Evolutionary conservation across 345 rosid genomes (phyloP).

Genomic region (Mercurialis annua): DNA sequence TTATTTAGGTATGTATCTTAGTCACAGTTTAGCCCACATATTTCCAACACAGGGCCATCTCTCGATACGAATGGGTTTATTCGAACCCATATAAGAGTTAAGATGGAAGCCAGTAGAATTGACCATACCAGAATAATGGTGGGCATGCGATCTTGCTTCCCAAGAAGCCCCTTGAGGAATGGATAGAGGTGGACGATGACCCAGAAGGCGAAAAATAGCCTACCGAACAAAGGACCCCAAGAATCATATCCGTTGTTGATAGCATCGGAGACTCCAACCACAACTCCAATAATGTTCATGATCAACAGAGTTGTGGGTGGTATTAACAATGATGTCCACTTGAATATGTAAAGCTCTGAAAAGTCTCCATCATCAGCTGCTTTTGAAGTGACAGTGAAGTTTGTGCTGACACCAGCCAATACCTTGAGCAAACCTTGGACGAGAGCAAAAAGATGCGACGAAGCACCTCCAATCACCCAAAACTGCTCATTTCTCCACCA

Average conservation of each 20-base stretch:
- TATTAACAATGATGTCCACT: constrained; percentile 88
- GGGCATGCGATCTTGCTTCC: constrained; percentile 94
- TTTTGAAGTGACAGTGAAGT: constrained; percentile 93
- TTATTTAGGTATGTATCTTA: constrained; percentile 18
- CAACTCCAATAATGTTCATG: constrained; percentile 77
- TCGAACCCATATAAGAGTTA: constrained; percentile 93
- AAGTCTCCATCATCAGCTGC: constrained; percentile 92
- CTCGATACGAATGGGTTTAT: constrained; percentile 81
- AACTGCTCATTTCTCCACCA: constrained; percentile 99
- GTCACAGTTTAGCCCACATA: constrained; percentile 92
- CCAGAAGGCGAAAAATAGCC: constrained; percentile 92
- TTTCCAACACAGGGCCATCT: constrained; percentile 84
- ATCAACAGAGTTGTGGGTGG: constrained; percentile 88
- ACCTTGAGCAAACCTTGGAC: constrained; percentile 95
- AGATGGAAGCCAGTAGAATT: constrained; percentile 82
- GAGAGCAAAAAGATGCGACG: constrained; percentile 91
- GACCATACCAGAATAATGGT: constrained; percentile 96
- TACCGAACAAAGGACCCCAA: constrained; percentile 95
- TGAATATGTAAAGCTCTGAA: constrained; percentile 93
- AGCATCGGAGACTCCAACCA: constrained; percentile 93
- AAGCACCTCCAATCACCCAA: constrained; percentile 98
- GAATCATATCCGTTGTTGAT: constrained; percentile 97
- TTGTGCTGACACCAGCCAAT: constrained; percentile 86
- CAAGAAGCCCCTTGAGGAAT: constrained; percentile 95
- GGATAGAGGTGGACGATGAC: constrained; percentile 93